A percentile compares a stretch with the other conserved stretches of the same genome.
Evolutionary conservation across 2,329 filamentous ascomycete genomes (phyloP).

Genomic region (Saccharata proteae): DNA sequence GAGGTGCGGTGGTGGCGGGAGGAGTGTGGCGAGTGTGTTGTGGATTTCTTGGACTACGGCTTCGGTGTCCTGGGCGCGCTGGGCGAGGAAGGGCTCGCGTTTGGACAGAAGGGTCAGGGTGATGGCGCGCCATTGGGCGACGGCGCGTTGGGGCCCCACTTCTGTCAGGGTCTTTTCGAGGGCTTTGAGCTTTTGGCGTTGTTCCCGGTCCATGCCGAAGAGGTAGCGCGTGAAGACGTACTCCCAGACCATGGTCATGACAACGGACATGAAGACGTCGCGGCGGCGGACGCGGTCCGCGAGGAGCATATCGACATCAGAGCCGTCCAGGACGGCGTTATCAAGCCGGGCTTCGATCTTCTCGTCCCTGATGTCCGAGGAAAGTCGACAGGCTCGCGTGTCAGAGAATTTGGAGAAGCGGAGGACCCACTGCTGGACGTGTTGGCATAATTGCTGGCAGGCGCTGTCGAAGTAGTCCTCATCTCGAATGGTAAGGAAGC

Average conservation of each 20-base stretch:
- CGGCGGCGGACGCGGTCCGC: constrained; percentile 76
- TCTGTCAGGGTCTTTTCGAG: constrained; percentile 86
- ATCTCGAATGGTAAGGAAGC: constrained; percentile 69
- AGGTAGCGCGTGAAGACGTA: constrained; percentile 96
- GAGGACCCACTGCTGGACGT: constrained; percentile 94
- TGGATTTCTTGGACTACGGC: constrained; percentile 90
- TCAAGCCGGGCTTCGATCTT: constrained; percentile 90
- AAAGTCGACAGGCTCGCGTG: constrained; percentile 72
- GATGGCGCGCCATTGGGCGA: constrained; percentile 92
- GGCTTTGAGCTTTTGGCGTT: constrained; percentile 92
- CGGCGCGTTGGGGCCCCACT: constrained; percentile 47
- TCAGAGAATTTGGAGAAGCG: constrained; percentile 98
- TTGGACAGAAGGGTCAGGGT: constrained; percentile 81
- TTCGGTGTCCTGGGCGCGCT: constrained; percentile 83
- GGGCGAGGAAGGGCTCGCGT: constrained; percentile 65
- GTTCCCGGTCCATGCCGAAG: constrained; percentile 96
- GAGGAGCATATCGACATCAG: constrained; percentile 81
- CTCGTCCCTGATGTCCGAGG: constrained; percentile 76
- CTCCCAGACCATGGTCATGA: constrained; percentile 99
- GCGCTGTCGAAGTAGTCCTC: constrained; percentile 93
- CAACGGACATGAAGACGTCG: constrained; percentile 96
- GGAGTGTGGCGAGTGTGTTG: constrained; percentile 67
- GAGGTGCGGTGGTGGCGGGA: constrained; percentile 74
- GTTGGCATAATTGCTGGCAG: constrained; percentile 88
- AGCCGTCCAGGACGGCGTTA: constrained; percentile 86